phyloP scores from a whole-genome alignment of 225 moss, liverwort and hornwort genomes.

The Polytrichum formosum region DNA sequence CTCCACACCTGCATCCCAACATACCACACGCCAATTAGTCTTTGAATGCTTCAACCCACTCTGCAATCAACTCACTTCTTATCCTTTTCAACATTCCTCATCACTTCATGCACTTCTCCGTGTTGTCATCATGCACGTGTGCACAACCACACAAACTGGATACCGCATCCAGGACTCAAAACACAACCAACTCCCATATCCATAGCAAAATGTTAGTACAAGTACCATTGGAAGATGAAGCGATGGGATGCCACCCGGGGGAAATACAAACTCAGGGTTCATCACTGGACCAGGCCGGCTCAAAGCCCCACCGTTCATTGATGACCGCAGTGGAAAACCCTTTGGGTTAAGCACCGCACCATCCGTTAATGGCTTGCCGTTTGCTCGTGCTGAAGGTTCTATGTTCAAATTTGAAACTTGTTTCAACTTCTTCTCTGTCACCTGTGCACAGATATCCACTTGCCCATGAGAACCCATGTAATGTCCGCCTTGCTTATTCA shows the following conservation, averaged over 20 bases:
- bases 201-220: slow-evolving; percentile 10
- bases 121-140: no score
- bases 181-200: no score
- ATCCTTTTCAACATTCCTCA: no score
- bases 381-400: slow-evolving; percentile 51
- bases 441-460: slow-evolving; percentile 20
- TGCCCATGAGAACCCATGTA: background rate
- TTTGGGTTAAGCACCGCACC: slow-evolving; percentile 56
- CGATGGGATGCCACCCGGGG: slow-evolving; percentile 53
- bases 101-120: no score
- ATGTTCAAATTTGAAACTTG: slow-evolving; percentile 56
- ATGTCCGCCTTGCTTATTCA: no score
- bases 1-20: slow-evolving; percentile 77
- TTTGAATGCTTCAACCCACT: no score
- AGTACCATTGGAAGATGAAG: slow-evolving; percentile 60
- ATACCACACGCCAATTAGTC: no score
- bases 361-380: slow-evolving; percentile 43
- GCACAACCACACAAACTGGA: no score
- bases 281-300: slow-evolving; percentile 35
- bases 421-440: slow-evolving; percentile 69
- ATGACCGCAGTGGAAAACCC: slow-evolving; percentile 39
- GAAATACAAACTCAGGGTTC: slow-evolving; percentile 55
- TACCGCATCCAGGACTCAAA: no score
- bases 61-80: no score
- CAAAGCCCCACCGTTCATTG: slow-evolving; percentile 46